Base-by-base conservation (phyloP, 805 yeast genomes). In the Yarrowia alimentaria region DNA sequence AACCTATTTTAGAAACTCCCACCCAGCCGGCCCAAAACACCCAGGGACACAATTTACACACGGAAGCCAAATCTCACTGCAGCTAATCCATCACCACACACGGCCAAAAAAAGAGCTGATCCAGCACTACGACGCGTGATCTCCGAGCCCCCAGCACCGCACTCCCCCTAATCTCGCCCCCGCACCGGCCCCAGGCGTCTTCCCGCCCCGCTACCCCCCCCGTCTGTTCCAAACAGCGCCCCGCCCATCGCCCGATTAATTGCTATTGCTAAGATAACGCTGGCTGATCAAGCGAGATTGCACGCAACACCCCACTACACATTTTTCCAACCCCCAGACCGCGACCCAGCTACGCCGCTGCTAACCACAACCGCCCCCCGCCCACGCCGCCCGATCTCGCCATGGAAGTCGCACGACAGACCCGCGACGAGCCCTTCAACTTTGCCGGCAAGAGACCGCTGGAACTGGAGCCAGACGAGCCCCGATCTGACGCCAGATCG, bases 31-130 rank as follows among this genome's bases (percentile, higher is more conserved):
- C 24, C 43, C 30, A 37, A 24, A 24, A 29, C 43, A 37, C 30
- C 43, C 43, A 37, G 43, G 43, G 43, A 37, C 43, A 37, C 43
- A 37, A 37, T 37, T 37, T 37, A 37, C 43, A 7, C 43, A n/a
- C 43, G 25, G 43, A 37, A 37, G 43, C 43, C 43, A 37, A 37
- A 37, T 37, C 43, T 17, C 30, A 29, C 25, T 37, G 43, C 43
- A 37, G 43, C 43, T 24, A 21, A 37, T 30, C 30, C 43, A 37
- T 37, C 43, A 24, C 30, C 43, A 12, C 30, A 11, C 7, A 12
- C 21, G 30, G 29, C 14, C 30, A 20, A 8, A 8, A 8, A 35
- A 3, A 17, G 20, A 14, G 40, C 10, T 6, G 37, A 32, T 5
- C 7, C 37, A 9, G 12, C 24, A 11, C 38, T 21, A 8, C 17